phyloP scores from a whole-genome alignment of 805 yeast species.

The Torulaspora franciscae region DNA sequence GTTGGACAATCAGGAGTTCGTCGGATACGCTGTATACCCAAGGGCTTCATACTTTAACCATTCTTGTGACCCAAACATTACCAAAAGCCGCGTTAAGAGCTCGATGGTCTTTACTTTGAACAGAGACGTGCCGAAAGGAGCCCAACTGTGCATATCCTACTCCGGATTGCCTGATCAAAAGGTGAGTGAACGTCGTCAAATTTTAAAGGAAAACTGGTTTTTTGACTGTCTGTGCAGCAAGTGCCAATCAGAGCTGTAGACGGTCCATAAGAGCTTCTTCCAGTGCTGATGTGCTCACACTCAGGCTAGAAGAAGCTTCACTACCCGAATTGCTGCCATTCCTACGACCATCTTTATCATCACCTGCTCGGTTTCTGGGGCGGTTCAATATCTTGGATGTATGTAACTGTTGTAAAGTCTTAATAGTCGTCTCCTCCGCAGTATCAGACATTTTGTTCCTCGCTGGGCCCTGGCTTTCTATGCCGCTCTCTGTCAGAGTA shows the following conservation, averaged over 20 bases:
- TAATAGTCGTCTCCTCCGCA: constrained; percentile 12
- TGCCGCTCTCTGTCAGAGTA: background rate
- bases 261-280: constrained; percentile 41
- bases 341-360: constrained; percentile 2
- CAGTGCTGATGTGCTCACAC: constrained; percentile 40
- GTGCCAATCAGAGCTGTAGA: constrained; percentile 38
- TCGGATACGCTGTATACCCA: constrained; percentile 58
- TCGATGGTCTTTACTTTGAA: constrained; percentile 42
- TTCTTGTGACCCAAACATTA: constrained; percentile 55
- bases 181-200: constrained; percentile 39
- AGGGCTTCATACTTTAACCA: constrained; percentile 66
- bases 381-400: constrained; percentile 26
- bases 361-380: constrained; percentile 6
- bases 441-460: constrained; percentile 2
- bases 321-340: constrained; percentile 19
- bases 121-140: constrained; percentile 39
- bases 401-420: constrained; percentile 23
- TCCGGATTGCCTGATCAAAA: constrained; percentile 46
- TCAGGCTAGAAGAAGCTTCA: constrained; percentile 37
- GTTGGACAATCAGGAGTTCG: constrained; percentile 46
- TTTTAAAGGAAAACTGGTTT: constrained; percentile 52
- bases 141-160: constrained; percentile 57
- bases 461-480: background rate
- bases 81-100: constrained; percentile 38
- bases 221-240: constrained; percentile 51